These are phyloP conservation scores for Psilocybe mexicana DNA, from an alignment of 1,284 basidiomycete genomes.

Conservation along the genomic window DNA sequence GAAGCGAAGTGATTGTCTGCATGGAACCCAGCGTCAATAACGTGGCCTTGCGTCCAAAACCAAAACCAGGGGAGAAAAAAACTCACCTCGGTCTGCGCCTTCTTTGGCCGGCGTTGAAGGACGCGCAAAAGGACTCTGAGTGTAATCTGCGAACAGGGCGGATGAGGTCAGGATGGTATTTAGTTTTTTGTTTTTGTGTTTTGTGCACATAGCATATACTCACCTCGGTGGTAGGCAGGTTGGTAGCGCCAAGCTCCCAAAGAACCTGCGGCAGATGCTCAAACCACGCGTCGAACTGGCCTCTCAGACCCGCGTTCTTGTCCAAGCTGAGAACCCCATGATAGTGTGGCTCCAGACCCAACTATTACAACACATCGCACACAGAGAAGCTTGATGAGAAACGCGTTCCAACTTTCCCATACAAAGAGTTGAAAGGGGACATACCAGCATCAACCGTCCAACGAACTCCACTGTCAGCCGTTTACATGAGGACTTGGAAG, in stretches of 20 bases:
- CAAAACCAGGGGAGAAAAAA: constrained; percentile 7
- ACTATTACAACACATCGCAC: constrained; percentile 11
- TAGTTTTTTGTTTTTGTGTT: not conserved
- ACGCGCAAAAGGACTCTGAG: constrained; percentile 64
- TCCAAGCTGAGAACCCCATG: constrained; percentile 48
- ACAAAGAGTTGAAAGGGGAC: constrained; percentile 22
- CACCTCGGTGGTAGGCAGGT: constrained; percentile 60
- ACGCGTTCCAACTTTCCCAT: not conserved
- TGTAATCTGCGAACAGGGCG: constrained; percentile 44
- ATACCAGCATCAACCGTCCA: constrained; percentile 64
- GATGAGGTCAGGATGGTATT: not conserved
- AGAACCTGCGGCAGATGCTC: constrained; percentile 72
- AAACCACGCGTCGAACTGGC: constrained; percentile 62
- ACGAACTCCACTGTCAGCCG: constrained; percentile 71
- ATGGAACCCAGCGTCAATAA: constrained; percentile 13
- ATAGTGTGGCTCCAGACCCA: constrained; percentile 42
- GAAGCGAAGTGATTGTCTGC: constrained; percentile 47
- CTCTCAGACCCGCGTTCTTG: constrained; percentile 31
- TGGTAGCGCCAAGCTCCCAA: constrained; percentile 77
- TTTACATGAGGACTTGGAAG: constrained; percentile 64
- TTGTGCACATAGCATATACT: constrained; percentile 17
- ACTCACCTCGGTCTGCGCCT: constrained; percentile 44
- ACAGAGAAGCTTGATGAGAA: constrained; percentile 2
- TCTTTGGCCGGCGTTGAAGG: constrained; percentile 54
- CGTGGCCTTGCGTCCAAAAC: constrained; percentile 2